Conservation (phyloP, 208 protist genomes). For the Trypanosoma conorhini region DNA sequence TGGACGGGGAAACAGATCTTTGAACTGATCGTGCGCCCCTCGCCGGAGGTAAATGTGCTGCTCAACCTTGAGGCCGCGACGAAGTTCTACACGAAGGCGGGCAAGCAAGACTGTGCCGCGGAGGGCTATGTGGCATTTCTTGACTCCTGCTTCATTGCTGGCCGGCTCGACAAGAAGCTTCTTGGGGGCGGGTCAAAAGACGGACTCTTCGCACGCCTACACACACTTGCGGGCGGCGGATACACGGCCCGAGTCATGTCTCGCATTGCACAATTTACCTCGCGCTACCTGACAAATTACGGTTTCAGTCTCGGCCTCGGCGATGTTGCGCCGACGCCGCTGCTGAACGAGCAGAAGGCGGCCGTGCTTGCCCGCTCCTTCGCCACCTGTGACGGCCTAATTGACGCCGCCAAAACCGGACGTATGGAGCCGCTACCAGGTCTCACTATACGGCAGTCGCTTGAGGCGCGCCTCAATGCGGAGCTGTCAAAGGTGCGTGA, state of each 20-base stretch:
- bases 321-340: slow-evolving; percentile 94
- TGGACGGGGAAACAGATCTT: slow-evolving; percentile 99
- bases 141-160: slow-evolving; percentile 95
- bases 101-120: slow-evolving; percentile 61
- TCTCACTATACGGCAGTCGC: slow-evolving; percentile 93
- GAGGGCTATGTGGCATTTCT: slow-evolving; percentile 96
- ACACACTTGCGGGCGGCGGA: slow-evolving; percentile 77
- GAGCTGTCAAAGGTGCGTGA: slow-evolving; percentile 98
- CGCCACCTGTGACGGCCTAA: slow-evolving; percentile 88
- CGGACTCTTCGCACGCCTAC: slow-evolving; percentile 96
- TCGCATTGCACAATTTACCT: slow-evolving; percentile 94
- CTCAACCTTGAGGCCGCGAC: slow-evolving; percentile 94
- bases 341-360: slow-evolving; percentile 91
- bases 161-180: slow-evolving; percentile 97
- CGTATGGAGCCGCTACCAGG: slow-evolving; percentile 94
- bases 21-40: slow-evolving; percentile 90
- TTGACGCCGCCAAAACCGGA: slow-evolving; percentile 92
- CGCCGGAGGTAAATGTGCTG: slow-evolving; percentile 44
- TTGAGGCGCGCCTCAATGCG: slow-evolving; percentile 96
- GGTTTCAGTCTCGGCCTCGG: slow-evolving; percentile 99
- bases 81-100: slow-evolving; percentile 81
- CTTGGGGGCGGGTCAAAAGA: slow-evolving; percentile 95
- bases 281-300: slow-evolving; percentile 94
- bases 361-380: slow-evolving; percentile 95
- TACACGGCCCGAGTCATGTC: slow-evolving; percentile 95